These are phyloP conservation scores for Chrysosporium queenslandicum DNA, from an alignment of 2,329 filamentous ascomycete genomes.

Conservation along the genomic window DNA sequence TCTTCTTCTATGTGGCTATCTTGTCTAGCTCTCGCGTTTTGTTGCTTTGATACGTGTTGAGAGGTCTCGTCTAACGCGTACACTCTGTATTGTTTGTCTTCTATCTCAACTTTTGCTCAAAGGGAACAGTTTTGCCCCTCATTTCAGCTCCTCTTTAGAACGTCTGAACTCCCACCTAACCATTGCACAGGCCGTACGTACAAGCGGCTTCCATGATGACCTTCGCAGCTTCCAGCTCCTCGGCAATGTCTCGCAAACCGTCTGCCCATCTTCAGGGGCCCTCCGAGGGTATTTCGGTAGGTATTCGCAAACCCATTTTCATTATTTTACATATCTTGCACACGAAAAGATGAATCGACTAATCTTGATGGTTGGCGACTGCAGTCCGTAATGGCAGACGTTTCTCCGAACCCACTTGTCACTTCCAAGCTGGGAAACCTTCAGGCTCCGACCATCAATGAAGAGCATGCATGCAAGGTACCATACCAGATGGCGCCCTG, in stretches of 20 bases:
- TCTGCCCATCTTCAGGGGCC: slow-evolving; percentile 19
- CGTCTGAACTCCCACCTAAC: not conserved
- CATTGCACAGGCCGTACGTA: not conserved
- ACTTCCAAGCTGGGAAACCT: slow-evolving; percentile 29
- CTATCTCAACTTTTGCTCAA: not conserved
- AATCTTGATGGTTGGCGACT: slow-evolving; percentile 14
- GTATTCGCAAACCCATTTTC: too few relatives aligned
- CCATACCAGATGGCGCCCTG: slow-evolving; percentile 15
- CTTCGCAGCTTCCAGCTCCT: slow-evolving; percentile 16
- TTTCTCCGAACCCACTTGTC: slow-evolving; percentile 26
- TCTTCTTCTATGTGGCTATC: not conserved
- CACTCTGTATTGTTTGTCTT: too few relatives aligned
- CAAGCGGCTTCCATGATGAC: not conserved
- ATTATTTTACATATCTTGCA: not conserved
- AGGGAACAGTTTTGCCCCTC: not conserved
- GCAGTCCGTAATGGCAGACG: slow-evolving; percentile 19
- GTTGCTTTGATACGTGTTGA: slow-evolving; percentile 6
- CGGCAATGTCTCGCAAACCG: slow-evolving; percentile 22
- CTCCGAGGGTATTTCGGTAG: slow-evolving; percentile 16
- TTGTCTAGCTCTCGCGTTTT: slow-evolving; percentile 6
- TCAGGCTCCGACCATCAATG: slow-evolving; percentile 21
- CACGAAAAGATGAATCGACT: not conserved
- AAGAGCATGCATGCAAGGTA: slow-evolving; percentile 31
- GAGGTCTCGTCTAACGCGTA: not conserved
- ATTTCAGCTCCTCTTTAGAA: not conserved